Evolutionary conservation across 495 filamentous ascomycete species (phyloP).

Genomic region (Sordaria brevicollis): DNA sequence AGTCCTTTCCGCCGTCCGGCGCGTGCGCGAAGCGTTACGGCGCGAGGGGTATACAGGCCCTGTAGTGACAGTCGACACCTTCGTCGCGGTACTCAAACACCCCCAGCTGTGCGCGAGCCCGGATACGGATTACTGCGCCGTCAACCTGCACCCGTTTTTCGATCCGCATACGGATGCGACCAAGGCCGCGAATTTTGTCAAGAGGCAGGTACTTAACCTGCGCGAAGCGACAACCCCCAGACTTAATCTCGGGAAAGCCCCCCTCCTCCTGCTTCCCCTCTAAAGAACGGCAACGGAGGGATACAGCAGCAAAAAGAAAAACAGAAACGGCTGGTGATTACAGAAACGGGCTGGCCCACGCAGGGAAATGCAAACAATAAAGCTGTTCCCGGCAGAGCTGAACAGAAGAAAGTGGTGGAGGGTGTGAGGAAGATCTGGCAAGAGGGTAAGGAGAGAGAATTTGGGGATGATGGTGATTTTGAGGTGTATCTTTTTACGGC

Average conservation of each 20-base stretch:
- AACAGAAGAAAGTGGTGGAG: slow-evolving; percentile 54
- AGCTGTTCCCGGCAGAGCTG: slow-evolving; percentile 51
- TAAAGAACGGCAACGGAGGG: neutral
- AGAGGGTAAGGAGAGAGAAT: slow-evolving; percentile 25
- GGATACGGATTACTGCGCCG: slow-evolving; percentile 62
- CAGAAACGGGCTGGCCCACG: slow-evolving; percentile 79
- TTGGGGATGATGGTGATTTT: slow-evolving; percentile 14
- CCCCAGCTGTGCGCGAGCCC: slow-evolving; percentile 54
- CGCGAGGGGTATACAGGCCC: slow-evolving; percentile 58
- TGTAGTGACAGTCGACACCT: slow-evolving; percentile 73
- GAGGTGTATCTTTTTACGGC: slow-evolving; percentile 54
- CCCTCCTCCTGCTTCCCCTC: too few species aligned
- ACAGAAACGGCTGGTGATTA: slow-evolving; percentile 35
- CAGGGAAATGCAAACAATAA: slow-evolving; percentile 50
- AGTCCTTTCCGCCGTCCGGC: slow-evolving; percentile 43
- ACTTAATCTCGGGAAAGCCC: too few species aligned
- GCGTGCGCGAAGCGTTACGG: slow-evolving; percentile 47
- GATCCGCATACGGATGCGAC: slow-evolving; percentile 46
- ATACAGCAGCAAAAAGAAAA: slow-evolving; percentile 21
- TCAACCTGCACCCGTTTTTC: slow-evolving; percentile 82
- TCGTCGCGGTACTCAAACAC: slow-evolving; percentile 52
- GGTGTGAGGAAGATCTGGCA: slow-evolving; percentile 48
- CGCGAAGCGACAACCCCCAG: slow-evolving; percentile 5
- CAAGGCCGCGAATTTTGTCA: slow-evolving; percentile 55
- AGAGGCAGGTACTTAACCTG: slow-evolving; percentile 39